phyloP scores from a whole-genome alignment of 306 rosid species.

The Gastrolobium bilobum region DNA sequence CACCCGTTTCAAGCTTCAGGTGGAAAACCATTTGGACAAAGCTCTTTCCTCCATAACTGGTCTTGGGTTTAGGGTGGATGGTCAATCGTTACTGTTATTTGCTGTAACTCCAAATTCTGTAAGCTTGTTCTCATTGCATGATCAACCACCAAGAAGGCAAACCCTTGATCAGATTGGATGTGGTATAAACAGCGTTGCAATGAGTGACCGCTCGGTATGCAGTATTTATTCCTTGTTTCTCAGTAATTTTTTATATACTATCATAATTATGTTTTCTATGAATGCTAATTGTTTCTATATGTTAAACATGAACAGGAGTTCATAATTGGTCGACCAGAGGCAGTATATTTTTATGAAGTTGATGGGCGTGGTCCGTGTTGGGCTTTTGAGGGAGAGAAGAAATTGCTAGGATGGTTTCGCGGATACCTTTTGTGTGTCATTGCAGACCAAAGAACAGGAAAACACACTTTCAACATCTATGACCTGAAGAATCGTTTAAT shows the following conservation, averaged over 20 bases:
- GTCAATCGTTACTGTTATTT: conserved; percentile 92
- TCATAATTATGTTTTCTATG: conserved; percentile 18
- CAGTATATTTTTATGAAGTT: conserved; percentile 95
- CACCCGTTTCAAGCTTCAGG: conserved; percentile 89
- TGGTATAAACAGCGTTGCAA: conserved; percentile 72
- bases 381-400: conserved; percentile 99
- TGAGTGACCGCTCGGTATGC: conserved; percentile 94
- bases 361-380: conserved; percentile 99
- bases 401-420: conserved; percentile 94
- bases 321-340: conserved; percentile 95
- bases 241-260: conserved; percentile 20
- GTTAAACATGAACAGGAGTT: conserved; percentile 69
- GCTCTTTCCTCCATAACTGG: conserved; percentile 76
- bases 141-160: conserved; percentile 85
- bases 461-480: conserved; percentile 85
- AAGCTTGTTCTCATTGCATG: conserved; percentile 79
- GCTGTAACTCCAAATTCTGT: conserved; percentile 91
- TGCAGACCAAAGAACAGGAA: conserved; percentile 88
- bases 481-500: conserved; percentile 93
- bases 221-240: conserved; percentile 35
- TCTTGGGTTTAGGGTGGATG: conserved; percentile 93
- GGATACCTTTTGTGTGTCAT: conserved; percentile 96
- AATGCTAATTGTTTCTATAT: conserved; percentile 46
- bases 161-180: conserved; percentile 97
- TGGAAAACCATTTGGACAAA: conserved; percentile 73